A percentile compares a stretch with the other conserved stretches of the same genome.
Conservation (phyloP, 352 stramenopile genomes). For the Globisporangium ultimum region DNA sequence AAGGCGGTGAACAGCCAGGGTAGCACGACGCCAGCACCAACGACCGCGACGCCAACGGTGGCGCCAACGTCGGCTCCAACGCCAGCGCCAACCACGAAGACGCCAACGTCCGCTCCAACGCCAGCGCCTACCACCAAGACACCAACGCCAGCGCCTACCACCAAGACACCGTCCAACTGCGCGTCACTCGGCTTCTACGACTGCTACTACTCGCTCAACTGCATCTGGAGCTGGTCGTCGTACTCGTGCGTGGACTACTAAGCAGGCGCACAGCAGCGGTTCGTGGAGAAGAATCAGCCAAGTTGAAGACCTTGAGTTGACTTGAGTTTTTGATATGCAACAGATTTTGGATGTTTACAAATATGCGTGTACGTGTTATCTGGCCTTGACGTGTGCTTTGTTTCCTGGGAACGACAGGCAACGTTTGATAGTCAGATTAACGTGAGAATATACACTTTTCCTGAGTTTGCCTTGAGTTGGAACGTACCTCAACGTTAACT, state of each 20-base stretch:
- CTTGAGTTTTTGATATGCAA: too few species aligned
- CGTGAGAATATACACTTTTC: too few species aligned
- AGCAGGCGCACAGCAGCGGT: not conserved
- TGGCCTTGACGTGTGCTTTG: too few species aligned
- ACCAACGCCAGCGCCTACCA: not conserved
- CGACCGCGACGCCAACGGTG: not conserved
- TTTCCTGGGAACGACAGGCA: too few species aligned
- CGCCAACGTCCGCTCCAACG: not conserved
- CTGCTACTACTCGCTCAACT: not conserved
- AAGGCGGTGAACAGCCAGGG: conserved; percentile 8
- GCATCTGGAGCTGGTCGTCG: not conserved
- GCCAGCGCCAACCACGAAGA: not conserved
- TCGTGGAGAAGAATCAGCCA: too few species aligned
- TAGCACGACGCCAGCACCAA: not conserved
- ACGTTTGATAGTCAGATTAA: too few species aligned
- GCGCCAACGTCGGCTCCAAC: not conserved
- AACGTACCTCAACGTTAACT: too few species aligned
- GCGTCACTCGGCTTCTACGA: not conserved
- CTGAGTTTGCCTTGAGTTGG: too few species aligned
- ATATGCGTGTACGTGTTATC: too few species aligned
- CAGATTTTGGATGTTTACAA: too few species aligned
- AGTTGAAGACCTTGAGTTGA: too few species aligned
- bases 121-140: not conserved
- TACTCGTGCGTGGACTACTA: conserved; percentile 1
- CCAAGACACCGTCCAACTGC: not conserved